Evolutionary conservation across 2,329 filamentous ascomycete genomes (phyloP), one percentile per base, ranked within the genome.

Genomic region (Colletotrichum magnum): DNA sequence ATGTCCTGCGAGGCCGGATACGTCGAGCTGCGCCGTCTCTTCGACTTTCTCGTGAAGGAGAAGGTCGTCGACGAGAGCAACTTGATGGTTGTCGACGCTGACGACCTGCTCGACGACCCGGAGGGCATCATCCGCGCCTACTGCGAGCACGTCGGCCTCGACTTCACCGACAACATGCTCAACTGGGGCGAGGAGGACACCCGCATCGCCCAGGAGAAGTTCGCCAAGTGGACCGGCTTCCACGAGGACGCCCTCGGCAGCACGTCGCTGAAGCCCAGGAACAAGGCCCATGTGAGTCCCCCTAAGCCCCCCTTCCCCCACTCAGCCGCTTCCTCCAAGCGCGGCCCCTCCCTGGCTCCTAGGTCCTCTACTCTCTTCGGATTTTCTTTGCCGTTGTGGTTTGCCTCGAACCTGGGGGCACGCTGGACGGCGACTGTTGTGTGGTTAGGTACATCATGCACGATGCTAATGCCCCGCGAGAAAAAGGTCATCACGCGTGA

Each of bases 221-320:
- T 98, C 82, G 94, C 95, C 82, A 98, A 99, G 84, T 98, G 96
- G 96, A 93, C 91, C 74, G 96, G 96, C 12, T 98, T 97, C 83
- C 96, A 98, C 79, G 93, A 98, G 74, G 96, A 98, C 84, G 96
- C 94, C 15, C 93, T 98, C 74, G 86, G 93, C 73, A 97, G 93
- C 77, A 92, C 87, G 45, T 90, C 90, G 71, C 83, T 99, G 75
- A 92, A 91, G 78, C 89, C 93, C 2, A 86, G 93, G 76, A 85
- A 86, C 53, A 86, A 91, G 72, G 87, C 89, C 28, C 85, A 88
- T 79, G 89, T 90, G 80, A 79, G 86, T 80, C 60, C 5, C 41
- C 18, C 39, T 66, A n/a, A 54, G 50, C 41, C 50, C 66, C 41
- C 5, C 18, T n/a, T 16, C 58, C 59, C 60, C 58, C 41, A 6